Evolutionary conservation across 371 early-diverging fungal genomes (phyloP).

Genomic region (Circinella minor): DNA sequence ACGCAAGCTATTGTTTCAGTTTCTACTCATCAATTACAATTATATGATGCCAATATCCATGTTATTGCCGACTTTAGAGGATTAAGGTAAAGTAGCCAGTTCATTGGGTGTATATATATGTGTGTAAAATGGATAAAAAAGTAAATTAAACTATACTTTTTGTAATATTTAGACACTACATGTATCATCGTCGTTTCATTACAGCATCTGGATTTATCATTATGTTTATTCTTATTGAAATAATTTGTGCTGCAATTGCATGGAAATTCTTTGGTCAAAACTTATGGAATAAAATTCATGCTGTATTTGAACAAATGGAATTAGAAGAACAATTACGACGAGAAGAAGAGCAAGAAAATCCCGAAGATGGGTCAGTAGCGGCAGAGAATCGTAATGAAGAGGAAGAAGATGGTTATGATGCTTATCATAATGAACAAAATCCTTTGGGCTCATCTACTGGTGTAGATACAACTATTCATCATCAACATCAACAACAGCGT

Average conservation of each 20-base stretch:
- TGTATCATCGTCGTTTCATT: constrained; percentile 84
- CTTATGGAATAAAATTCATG: constrained; percentile 43
- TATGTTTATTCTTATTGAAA: constrained; percentile 77
- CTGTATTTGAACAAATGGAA: constrained; percentile 9
- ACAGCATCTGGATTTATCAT: constrained; percentile 74
- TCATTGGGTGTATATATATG: too few species aligned
- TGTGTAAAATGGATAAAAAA: too few species aligned
- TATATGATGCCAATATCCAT: constrained; percentile 71
- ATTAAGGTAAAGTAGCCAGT: constrained; percentile 28
- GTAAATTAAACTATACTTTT: too few species aligned
- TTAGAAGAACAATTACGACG: constrained; percentile 11
- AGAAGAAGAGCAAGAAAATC: not conserved
- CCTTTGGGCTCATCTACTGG: not conserved
- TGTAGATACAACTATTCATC: not conserved
- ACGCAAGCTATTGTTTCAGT: constrained; percentile 69
- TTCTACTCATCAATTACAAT: constrained; percentile 69
- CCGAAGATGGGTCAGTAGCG: not conserved
- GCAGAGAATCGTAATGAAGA: not conserved
- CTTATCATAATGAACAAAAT: not conserved
- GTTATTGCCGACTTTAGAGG: constrained; percentile 89
- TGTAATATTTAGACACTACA: constrained; percentile 57
- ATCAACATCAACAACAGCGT: not conserved
- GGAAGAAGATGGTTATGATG: not conserved
- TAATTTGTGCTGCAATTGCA: constrained; percentile 67
- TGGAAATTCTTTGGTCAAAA: constrained; percentile 69